Percentiles rank a stretch among this genome's conserved stretches.
phyloP scores from a whole-genome alignment of 495 filamentous ascomycete species.

The Penicillium malachiteum region DNA sequence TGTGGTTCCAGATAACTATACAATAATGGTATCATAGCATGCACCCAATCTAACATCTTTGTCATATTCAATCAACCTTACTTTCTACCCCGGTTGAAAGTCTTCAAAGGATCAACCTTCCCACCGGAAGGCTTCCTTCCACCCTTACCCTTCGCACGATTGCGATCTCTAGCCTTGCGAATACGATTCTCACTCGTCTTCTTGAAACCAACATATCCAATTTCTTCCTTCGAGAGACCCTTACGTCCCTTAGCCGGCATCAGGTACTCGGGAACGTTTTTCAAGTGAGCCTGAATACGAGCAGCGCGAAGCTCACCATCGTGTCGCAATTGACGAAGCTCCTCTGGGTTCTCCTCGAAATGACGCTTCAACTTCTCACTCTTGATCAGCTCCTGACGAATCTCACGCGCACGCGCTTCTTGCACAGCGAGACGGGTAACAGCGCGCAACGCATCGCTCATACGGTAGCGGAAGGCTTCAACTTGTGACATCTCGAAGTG shows the following conservation, averaged over 20 bases:
- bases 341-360: conserved; percentile 94
- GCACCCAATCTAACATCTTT: conserved; percentile 7
- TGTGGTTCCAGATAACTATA: conserved; percentile 23
- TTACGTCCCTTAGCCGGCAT: conserved; percentile 77
- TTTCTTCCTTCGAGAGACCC: conserved; percentile 57
- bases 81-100: conserved; percentile 62
- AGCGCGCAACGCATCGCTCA: conserved; percentile 81
- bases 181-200: conserved; percentile 73
- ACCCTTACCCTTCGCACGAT: conserved; percentile 52
- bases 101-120: conserved; percentile 82
- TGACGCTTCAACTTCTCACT: conserved; percentile 91
- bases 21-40: conserved; percentile 32
- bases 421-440: conserved; percentile 82
- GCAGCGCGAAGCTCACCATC: conserved; percentile 82
- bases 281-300: conserved; percentile 82
- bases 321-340: conserved; percentile 82
- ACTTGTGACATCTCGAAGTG: conserved; percentile 92
- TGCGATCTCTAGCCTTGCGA: conserved; percentile 66
- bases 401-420: conserved; percentile 83
- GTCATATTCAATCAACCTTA: conserved; percentile 7
- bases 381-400: conserved; percentile 84
- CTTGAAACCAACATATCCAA: conserved; percentile 73
- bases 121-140: conserved; percentile 45
- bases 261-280: conserved; percentile 93
- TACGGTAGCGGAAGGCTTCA: conserved; percentile 89